Evolutionary conservation across 179 eudicot species (phyloP).

Genomic region (Heliamphora pulchella): DNA sequence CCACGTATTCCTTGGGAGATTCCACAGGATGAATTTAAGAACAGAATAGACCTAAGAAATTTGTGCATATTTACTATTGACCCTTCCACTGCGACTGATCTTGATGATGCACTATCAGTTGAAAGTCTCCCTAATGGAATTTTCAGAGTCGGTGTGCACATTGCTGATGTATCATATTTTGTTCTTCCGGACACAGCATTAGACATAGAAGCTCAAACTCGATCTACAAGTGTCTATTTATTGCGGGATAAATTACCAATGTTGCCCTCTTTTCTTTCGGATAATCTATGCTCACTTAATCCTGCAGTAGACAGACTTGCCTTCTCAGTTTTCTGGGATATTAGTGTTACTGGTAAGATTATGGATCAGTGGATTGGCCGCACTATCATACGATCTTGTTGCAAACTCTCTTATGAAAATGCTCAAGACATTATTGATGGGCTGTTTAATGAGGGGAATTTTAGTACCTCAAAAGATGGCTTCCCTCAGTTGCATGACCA

Average conservation of each 20-base stretch:
- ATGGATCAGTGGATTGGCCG: constrained; percentile 82
- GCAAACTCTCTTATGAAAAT: constrained; percentile 89
- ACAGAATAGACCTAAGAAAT: constrained; percentile 68
- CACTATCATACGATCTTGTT: constrained; percentile 75
- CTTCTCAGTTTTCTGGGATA: constrained; percentile 85
- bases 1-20: constrained; percentile 61
- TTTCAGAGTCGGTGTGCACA: constrained; percentile 80
- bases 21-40: constrained; percentile 41
- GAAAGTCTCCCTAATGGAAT: constrained; percentile 48
- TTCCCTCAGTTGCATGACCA: constrained; percentile 53
- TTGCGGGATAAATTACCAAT: constrained; percentile 57
- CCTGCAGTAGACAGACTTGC: constrained; percentile 90
- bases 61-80: constrained; percentile 83
- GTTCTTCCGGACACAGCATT: constrained; percentile 70
- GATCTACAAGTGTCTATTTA: constrained; percentile 77
- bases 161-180: constrained; percentile 87
- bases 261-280: constrained; percentile 81
- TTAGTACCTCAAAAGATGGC: constrained; percentile 20
- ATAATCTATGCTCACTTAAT: constrained; percentile 67
- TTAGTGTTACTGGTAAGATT: constrained; percentile 51
- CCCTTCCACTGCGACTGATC: constrained; percentile 81
- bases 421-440: constrained; percentile 80
- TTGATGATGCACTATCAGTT: constrained; percentile 88
- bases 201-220: constrained; percentile 67
- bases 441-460: constrained; percentile 23